These are phyloP conservation scores for Colletotrichum lupini DNA, from an alignment of 2,329 filamentous ascomycete species.

Conservation along the genomic window DNA sequence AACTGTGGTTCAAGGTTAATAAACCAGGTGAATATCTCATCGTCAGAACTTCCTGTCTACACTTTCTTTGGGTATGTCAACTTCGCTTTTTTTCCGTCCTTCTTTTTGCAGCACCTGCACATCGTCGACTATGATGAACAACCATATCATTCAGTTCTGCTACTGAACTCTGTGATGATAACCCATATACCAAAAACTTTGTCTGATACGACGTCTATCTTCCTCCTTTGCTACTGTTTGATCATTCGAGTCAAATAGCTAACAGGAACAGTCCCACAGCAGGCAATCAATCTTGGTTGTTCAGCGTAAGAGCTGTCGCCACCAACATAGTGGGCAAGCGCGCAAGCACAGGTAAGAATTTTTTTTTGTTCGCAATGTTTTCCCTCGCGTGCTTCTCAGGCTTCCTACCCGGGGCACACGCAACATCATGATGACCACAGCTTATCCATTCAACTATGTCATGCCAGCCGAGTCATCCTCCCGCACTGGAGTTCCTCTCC, in stretches of 20 bases:
- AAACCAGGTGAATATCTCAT: background rate
- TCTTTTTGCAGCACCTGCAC: background rate
- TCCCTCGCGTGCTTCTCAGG: background rate
- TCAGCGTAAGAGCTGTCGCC: background rate
- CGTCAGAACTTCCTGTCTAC: background rate
- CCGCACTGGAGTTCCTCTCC: conserved; percentile 70
- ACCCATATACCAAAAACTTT: conserved; percentile 72
- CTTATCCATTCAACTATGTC: conserved; percentile 83
- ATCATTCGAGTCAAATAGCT: background rate
- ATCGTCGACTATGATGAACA: conserved; percentile 72
- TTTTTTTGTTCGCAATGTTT: conserved; percentile 6
- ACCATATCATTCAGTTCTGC: conserved; percentile 76
- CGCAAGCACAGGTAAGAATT: background rate
- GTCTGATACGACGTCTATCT: conserved; percentile 57
- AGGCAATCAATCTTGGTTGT: background rate
- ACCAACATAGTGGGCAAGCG: too few species aligned
- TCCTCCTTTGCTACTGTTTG: background rate
- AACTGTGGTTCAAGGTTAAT: background rate
- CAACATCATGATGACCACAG: conserved; percentile 67
- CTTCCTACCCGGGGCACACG: background rate
- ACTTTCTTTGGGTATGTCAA: background rate
- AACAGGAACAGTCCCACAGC: background rate
- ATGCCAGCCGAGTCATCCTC: conserved; percentile 77
- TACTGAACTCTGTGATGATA: conserved; percentile 78
- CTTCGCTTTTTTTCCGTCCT: background rate